Percentiles rank a stretch among this genome's conserved stretches.
Conservation (phyloP, 2,329 filamentous ascomycete species). For the Westerdykella aurantiaca region DNA sequence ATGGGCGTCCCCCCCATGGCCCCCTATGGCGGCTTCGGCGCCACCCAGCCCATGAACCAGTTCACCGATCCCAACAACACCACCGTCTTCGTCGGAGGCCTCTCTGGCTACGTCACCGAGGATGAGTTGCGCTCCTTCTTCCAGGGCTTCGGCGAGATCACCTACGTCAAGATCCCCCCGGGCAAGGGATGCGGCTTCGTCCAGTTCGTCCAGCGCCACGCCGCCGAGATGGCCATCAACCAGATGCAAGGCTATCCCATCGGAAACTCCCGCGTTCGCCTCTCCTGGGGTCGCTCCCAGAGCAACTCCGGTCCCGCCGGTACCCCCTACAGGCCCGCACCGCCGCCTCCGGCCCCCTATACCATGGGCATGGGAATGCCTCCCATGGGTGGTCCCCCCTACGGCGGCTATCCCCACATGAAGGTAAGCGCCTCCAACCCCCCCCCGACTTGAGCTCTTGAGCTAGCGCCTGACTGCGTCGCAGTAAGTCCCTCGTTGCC, state of each 20-base stretch:
- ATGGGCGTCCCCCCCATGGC: constrained; percentile 65
- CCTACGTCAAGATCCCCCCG: constrained; percentile 98
- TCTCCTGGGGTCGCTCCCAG: constrained; percentile 96
- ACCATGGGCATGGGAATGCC: constrained; percentile 62
- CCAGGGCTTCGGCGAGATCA: constrained; percentile 98
- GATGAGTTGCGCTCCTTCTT: constrained; percentile 99
- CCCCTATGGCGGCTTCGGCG: constrained; percentile 54
- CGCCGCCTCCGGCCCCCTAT: constrained; percentile 68
- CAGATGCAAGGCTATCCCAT: constrained; percentile 99
- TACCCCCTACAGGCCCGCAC: constrained; percentile 92
- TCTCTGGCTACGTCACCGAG: constrained; percentile 97
- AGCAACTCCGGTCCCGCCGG: constrained; percentile 97
- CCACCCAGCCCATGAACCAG: constrained; percentile 90
- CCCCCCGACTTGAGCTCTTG: too few relatives aligned
- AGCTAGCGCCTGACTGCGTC: constrained; percentile 9
- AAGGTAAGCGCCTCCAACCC: constrained; percentile 47
- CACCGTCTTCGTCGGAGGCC: constrained; percentile 93
- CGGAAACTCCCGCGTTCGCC: constrained; percentile 92
- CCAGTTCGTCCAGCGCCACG: constrained; percentile 97
- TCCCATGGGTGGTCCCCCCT: constrained; percentile 45
- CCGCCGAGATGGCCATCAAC: constrained; percentile 99
- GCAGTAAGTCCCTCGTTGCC: constrained; percentile 37
- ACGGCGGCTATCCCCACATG: constrained; percentile 62
- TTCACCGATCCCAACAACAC: constrained; percentile 99
- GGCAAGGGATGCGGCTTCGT: constrained; percentile 99